phyloP scores from a whole-genome alignment of 306 rosid species.

The Rosa lucieae region DNA sequence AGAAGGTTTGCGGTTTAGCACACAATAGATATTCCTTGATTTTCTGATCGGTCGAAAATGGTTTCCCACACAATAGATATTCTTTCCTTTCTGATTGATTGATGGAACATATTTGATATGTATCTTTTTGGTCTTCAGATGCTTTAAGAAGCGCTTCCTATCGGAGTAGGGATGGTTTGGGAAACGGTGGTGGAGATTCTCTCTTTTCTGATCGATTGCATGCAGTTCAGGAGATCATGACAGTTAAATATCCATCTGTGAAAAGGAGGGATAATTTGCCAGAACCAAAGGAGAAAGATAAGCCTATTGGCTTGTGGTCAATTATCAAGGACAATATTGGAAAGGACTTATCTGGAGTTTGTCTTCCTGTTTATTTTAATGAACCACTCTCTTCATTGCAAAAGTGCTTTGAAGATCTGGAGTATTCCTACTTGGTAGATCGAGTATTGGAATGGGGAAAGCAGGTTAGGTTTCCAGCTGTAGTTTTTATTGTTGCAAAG shows the following conservation, averaged over 20 bases:
- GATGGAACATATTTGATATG: conserved; percentile 51
- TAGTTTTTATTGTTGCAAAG: conserved; percentile 46
- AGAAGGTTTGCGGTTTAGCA: conserved; percentile 61
- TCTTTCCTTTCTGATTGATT: too few species aligned
- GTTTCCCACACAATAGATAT: conserved; percentile 51
- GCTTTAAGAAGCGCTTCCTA: conserved; percentile 90
- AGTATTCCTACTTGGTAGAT: conserved; percentile 93
- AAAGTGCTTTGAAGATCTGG: conserved; percentile 98
- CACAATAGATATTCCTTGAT: conserved; percentile 53
- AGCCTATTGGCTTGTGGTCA: conserved; percentile 91
- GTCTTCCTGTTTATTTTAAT: conserved; percentile 98
- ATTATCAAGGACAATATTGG: conserved; percentile 98
- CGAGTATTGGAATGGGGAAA: conserved; percentile 93
- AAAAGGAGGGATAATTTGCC: conserved; percentile 90
- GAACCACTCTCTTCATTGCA: conserved; percentile 97
- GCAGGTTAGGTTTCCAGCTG: conserved; percentile 72
- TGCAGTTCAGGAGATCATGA: conserved; percentile 62
- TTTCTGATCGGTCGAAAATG: too few species aligned
- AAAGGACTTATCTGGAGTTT: conserved; percentile 98
- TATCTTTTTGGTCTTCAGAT: conserved; percentile 69
- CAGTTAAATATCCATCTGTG: conserved; percentile 67
- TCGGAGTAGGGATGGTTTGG: conserved; percentile 75
- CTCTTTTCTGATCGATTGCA: conserved; percentile 55
- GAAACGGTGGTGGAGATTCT: conserved; percentile 66
- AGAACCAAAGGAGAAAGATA: conserved; percentile 94